Evolutionary conservation across 768 basidiomycete genomes (phyloP), one percentile per base, ranked within the genome.

Genomic region (Crepidotus variabilis): DNA sequence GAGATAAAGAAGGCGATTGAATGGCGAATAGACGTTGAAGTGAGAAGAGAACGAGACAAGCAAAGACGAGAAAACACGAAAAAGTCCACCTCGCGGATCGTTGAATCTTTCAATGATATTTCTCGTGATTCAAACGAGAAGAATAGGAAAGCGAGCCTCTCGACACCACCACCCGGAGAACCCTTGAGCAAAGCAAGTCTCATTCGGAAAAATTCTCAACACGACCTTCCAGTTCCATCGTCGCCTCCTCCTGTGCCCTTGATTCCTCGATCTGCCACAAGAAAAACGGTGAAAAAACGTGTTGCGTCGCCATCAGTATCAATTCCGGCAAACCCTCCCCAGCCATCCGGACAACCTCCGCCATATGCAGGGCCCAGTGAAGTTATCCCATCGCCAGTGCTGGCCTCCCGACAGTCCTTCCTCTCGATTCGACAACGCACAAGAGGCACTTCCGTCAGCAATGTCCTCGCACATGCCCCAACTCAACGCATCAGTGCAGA

Each of bases 1-100:
- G 92, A 94, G 64, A 82, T 94, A 11, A 89, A 86, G 69, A 90
- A 86, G 65, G 88, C 86, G 2, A 85, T 94, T 6, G 92, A 94
- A 69, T 93, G 90, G 91, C 81, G 92, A 16, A 84, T 93, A 59
- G 92, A 94, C 6, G 79, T 86, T 22, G 92, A 93, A 68, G 70
- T 87, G 55, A 81, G 84, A 39, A 76, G 90, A 56, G 90, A 93
- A 68, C 79, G 82, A 33, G 90, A 93, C 48, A 83, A 85, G 33
- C 73, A 74, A n/a, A 81, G 85, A 51, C 75, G 85, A 54, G 89
- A 91, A 63, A 81, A 81, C 57, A 75, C 80, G 43, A 92, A 86
- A 61, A 57, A 69, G 2, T 64, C 56, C 6, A 51, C 64, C 2
- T 57, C 75, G 6, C 50, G 73, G 48, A 71, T 72, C 51, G 69